Conservation (phyloP, 352 stramenopile species). For the Pythium periplocum region DNA sequence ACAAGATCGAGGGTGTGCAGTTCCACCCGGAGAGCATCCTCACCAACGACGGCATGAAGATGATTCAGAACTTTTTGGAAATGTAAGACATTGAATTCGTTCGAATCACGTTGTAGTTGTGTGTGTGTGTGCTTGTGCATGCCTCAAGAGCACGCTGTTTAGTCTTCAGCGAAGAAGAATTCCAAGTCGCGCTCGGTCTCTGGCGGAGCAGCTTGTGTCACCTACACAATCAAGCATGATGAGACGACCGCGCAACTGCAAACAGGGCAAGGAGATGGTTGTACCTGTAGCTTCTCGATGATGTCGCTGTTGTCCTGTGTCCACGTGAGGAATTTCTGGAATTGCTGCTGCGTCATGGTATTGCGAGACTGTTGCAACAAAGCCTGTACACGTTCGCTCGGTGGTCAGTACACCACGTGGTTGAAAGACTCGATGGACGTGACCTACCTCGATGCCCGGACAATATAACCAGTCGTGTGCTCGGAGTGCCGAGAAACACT, state of each 20-base stretch:
- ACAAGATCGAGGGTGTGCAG: constrained; percentile 84
- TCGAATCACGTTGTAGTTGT: too few species aligned
- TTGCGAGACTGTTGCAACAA: constrained; percentile 73
- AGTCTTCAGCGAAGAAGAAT: constrained; percentile 81
- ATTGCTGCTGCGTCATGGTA: constrained; percentile 77
- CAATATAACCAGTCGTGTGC: constrained; percentile 87
- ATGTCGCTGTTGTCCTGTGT: constrained; percentile 64
- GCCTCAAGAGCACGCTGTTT: background rate
- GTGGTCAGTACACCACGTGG: background rate
- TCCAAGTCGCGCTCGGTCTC: constrained; percentile 46
- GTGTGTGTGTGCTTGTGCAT: background rate
- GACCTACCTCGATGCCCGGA: constrained; percentile 66
- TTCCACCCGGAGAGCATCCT: constrained; percentile 88
- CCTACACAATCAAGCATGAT: constrained; percentile 3
- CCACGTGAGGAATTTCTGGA: constrained; percentile 81
- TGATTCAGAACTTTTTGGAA: constrained; percentile 87
- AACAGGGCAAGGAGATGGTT: too few species aligned
- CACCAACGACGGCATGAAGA: constrained; percentile 71
- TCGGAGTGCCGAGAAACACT: constrained; percentile 79
- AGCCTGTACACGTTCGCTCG: constrained; percentile 22
- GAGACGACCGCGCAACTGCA: too few species aligned
- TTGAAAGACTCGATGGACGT: background rate
- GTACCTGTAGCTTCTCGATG: constrained; percentile 55
- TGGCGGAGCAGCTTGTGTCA: constrained; percentile 15
- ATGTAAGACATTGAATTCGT: constrained; percentile 39